phyloP scores from a whole-genome alignment of 768 basidiomycete genomes.

The Psilocybe cubensis region DNA sequence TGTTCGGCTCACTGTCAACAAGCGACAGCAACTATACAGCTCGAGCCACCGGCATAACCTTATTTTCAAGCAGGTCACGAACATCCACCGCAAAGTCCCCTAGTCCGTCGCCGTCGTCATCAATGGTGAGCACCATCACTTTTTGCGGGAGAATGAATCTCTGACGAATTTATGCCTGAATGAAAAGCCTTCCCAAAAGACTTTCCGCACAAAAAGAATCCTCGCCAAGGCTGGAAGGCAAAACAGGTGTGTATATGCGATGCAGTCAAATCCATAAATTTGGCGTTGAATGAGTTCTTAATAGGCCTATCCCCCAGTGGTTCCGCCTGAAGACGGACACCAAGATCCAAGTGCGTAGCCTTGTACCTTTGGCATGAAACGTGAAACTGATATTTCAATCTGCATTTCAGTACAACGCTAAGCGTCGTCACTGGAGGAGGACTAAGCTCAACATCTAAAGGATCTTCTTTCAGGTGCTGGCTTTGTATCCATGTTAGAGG shows the following conservation, averaged over 20 bases:
- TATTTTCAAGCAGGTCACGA: conserved; percentile 32
- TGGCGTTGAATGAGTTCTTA: conserved; percentile 7
- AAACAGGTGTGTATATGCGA: conserved; percentile 73
- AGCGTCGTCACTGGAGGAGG: conserved; percentile 98
- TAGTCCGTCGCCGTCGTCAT: conserved; percentile 40
- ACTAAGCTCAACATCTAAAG: conserved; percentile 96
- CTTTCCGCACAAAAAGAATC: conserved; percentile 95
- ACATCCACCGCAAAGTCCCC: conserved; percentile 28
- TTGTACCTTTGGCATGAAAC: not conserved
- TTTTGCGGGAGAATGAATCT: not conserved
- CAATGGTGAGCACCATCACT: conserved; percentile 47
- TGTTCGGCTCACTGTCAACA: not conserved
- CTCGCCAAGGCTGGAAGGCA: conserved; percentile 95
- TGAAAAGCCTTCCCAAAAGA: conserved; percentile 95
- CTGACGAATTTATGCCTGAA: conserved; percentile 4
- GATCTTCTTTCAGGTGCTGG: conserved; percentile 4
- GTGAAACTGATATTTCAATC: not conserved
- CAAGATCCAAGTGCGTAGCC: conserved; percentile 79
- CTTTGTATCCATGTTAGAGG: conserved; percentile 17
- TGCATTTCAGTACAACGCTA: conserved; percentile 78
- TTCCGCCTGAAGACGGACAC: conserved; percentile 97
- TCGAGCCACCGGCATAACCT: conserved; percentile 31
- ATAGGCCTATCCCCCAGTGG: conserved; percentile 97
- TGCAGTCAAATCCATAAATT: not conserved
- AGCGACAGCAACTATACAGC: conserved; percentile 36